Percentiles rank a stretch among this genome's conserved stretches.
Conservation (phyloP, 176 grass and related monocot species). For the Thinopyrum elongatum region DNA sequence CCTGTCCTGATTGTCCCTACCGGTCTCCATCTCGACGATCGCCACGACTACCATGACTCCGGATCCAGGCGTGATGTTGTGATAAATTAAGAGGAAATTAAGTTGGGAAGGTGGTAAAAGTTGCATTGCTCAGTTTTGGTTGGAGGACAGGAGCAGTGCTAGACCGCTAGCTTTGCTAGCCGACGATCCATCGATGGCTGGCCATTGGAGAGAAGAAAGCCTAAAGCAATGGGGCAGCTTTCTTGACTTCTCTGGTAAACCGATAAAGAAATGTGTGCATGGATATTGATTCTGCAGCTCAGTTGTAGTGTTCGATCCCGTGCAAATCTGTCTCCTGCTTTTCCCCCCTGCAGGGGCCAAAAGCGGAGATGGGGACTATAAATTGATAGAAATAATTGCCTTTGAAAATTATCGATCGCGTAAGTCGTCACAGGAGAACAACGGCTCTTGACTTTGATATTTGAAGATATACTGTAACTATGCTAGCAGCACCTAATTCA, state of each 20-base stretch:
- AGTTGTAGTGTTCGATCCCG: slow-evolving; percentile 11
- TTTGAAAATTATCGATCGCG: slow-evolving; percentile 12
- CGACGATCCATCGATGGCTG: too few species aligned
- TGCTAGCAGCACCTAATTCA: slow-evolving; percentile 5
- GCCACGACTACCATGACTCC: too few species aligned
- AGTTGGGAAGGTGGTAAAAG: too few species aligned
- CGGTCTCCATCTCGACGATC: too few species aligned
- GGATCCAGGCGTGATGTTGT: too few species aligned
- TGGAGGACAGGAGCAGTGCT: too few species aligned
- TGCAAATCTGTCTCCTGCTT: slow-evolving; percentile 5
- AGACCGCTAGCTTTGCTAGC: too few species aligned
- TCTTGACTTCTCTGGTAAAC: slow-evolving; percentile 30
- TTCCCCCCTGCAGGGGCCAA: background rate
- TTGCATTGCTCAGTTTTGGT: too few species aligned
- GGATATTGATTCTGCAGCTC: slow-evolving; percentile 20
- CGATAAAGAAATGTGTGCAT: slow-evolving; percentile 26
- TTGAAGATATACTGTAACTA: background rate
- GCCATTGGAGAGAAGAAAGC: background rate
- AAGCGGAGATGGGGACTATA: slow-evolving; percentile 14
- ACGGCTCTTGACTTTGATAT: slow-evolving; percentile 36
- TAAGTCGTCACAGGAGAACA: slow-evolving; percentile 33
- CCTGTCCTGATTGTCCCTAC: too few species aligned
- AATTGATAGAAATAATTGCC: background rate
- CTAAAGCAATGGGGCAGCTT: background rate
- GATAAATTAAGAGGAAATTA: too few species aligned